These are phyloP conservation scores for Eragrostis curvula DNA, from an alignment of 176 grass and related monocot genomes.

Conservation along the genomic window DNA sequence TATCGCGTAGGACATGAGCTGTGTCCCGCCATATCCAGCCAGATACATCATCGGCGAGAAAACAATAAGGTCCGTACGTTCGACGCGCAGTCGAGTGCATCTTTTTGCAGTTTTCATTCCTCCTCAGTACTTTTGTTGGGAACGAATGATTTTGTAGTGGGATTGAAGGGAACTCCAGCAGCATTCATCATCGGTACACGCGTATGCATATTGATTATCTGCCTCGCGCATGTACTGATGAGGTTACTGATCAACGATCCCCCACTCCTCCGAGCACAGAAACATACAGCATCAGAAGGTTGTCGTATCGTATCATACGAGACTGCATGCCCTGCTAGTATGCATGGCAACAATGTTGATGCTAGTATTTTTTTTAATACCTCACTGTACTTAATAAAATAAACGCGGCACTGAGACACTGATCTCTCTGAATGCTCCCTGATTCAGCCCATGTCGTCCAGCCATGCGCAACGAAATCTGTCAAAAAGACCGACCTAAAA, in stretches of 20 bases:
- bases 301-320: too few species aligned
- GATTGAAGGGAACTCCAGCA: not conserved
- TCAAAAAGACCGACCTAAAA: not conserved
- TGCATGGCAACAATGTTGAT: too few species aligned
- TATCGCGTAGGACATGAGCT: not conserved
- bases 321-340: too few species aligned
- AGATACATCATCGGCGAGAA: not conserved
- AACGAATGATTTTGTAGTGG: slow-evolving; percentile 11
- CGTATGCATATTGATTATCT: not conserved
- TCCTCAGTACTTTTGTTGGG: not conserved
- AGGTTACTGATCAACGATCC: too few species aligned
- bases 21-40: not conserved
- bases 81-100: not conserved
- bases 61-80: not conserved
- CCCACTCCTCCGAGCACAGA: too few species aligned
- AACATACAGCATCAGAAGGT: too few species aligned
- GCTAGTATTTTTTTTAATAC: too few species aligned
- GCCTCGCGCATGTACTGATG: not conserved
- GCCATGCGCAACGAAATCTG: not conserved
- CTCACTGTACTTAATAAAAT: not conserved
- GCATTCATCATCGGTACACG: not conserved
- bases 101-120: not conserved
- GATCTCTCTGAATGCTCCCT: not conserved
- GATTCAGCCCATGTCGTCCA: not conserved
- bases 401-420: not conserved